These are phyloP conservation scores for Mucor indicus DNA, from an alignment of 371 early-diverging fungal genomes.

Conservation along the genomic window DNA sequence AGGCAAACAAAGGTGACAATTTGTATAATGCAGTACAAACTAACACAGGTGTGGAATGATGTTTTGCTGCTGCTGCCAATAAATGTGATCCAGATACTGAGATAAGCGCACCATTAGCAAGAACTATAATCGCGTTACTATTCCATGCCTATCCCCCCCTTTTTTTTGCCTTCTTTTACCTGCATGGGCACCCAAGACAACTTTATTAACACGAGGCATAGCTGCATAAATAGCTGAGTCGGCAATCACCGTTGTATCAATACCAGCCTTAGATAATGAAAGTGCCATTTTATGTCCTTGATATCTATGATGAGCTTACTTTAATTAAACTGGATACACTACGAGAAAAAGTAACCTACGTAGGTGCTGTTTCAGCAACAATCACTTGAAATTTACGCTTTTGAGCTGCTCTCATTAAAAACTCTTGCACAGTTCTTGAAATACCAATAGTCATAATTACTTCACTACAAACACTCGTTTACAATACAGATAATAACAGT, in stretches of 20 bases:
- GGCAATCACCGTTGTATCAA: slow-evolving; percentile 89
- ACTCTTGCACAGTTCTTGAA: slow-evolving; percentile 83
- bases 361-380: slow-evolving; percentile 89
- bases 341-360: slow-evolving; percentile 5
- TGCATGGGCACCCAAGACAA: slow-evolving; percentile 91
- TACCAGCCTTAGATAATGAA: slow-evolving; percentile 73
- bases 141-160: too few relatives aligned
- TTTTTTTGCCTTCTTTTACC: not conserved
- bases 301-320: slow-evolving; percentile 37
- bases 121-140: too few relatives aligned
- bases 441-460: slow-evolving; percentile 92
- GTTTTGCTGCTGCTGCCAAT: slow-evolving; percentile 89
- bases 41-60: slow-evolving; percentile 86
- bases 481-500: not conserved
- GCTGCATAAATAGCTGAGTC: slow-evolving; percentile 95
- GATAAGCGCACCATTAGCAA: slow-evolving; percentile 92
- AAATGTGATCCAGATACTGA: slow-evolving; percentile 80
- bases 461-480: slow-evolving; percentile 56
- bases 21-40: slow-evolving; percentile 86
- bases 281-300: slow-evolving; percentile 85
- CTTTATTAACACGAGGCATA: slow-evolving; percentile 97
- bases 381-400: slow-evolving; percentile 91
- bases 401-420: slow-evolving; percentile 82
- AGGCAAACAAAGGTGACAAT: slow-evolving; percentile 84
- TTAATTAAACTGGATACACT: not conserved